Base-by-base conservation (phyloP, 805 yeast species). In the Candida khao-thaluensis region DNA sequence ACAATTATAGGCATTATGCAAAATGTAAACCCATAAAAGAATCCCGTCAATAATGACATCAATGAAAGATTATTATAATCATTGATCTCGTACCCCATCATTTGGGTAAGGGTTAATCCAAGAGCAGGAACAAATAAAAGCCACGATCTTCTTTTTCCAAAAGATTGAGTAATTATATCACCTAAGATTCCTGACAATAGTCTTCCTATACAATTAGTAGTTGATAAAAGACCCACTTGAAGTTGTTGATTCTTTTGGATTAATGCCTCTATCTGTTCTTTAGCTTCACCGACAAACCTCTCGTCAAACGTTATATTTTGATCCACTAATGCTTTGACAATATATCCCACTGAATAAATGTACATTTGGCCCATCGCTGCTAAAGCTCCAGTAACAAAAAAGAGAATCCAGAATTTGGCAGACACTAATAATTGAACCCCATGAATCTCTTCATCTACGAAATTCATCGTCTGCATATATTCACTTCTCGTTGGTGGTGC, bases 1-100 rank as follows among this genome's bases (percentile, higher is more conserved):
- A 82, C 72, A 15, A 85, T 76, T n/a, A 85, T 78, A 4, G 95
- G 93, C 59, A 77, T 74, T 7, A 82, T 69, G 35, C 90, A 84
- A 61, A 82, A 82, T 16, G 81, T 70, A 45, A 79, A 74, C 1
- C 95, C 95, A 59, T 85, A 85, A 27, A 81, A 82, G 25, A 81
- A 64, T 0, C 95, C 95, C 21, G 77, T 72, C 14, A 76, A 52
- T n/a, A 73, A 54, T 1, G 90, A 79, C 17, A 74, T 63, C 21
- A 69, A 29, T 59, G 81, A 70, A 48, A 85, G 57, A 17, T 47
- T 40, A 2, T 56, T 48, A 39, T 71, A 64, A 16, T 61, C 56
- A 11, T 54, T 45, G 9, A 68, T 50, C 1, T 43, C 30, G 17
- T 57, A 57, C 3, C 79, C 82, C 45, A 76, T 50, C 2, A 73